A percentile compares a stretch with the other conserved stretches of the same genome.
Evolutionary conservation across 1,284 basidiomycete species (phyloP).

Genomic region (Cryptococcus sp.): DNA sequence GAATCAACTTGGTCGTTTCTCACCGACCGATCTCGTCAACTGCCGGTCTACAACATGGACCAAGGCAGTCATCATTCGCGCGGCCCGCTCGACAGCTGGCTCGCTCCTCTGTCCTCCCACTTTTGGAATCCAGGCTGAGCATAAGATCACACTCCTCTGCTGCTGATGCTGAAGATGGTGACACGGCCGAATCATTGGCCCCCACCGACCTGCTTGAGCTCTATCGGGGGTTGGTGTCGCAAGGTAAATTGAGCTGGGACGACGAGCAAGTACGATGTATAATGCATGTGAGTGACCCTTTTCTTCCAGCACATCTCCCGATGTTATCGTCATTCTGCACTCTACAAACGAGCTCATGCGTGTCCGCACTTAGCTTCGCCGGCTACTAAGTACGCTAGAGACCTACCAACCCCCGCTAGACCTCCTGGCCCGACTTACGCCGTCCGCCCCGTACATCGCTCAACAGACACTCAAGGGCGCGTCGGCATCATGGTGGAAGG

Average conservation of each 20-base stretch:
- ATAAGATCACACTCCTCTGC: too few relatives aligned
- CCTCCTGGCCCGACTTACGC: slow-evolving; percentile 42
- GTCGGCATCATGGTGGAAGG: slow-evolving; percentile 27
- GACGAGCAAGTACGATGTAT: slow-evolving; percentile 67
- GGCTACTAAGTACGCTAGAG: slow-evolving; percentile 40
- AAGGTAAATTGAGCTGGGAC: slow-evolving; percentile 62
- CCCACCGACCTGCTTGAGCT: slow-evolving; percentile 58
- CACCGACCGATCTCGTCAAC: too few relatives aligned
- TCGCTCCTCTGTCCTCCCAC: too few relatives aligned
- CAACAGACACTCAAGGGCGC: slow-evolving; percentile 3
- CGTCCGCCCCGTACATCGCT: slow-evolving; percentile 33
- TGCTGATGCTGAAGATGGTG: neutral
- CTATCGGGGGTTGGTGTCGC: slow-evolving; percentile 57
- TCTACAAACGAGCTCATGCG: neutral
- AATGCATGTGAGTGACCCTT: slow-evolving; percentile 59
- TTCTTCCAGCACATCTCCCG: neutral
- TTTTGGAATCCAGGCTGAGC: too few relatives aligned
- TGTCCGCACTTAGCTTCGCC: slow-evolving; percentile 37
- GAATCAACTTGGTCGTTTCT: too few relatives aligned
- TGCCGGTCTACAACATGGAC: too few relatives aligned
- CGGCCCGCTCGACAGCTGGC: too few relatives aligned
- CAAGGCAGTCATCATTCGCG: too few relatives aligned
- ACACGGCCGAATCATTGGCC: neutral
- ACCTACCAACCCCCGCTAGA: slow-evolving; percentile 50
- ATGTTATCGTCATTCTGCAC: neutral